These are phyloP conservation scores for Candida montana DNA, from an alignment of 805 yeast species.

Conservation along the genomic window DNA sequence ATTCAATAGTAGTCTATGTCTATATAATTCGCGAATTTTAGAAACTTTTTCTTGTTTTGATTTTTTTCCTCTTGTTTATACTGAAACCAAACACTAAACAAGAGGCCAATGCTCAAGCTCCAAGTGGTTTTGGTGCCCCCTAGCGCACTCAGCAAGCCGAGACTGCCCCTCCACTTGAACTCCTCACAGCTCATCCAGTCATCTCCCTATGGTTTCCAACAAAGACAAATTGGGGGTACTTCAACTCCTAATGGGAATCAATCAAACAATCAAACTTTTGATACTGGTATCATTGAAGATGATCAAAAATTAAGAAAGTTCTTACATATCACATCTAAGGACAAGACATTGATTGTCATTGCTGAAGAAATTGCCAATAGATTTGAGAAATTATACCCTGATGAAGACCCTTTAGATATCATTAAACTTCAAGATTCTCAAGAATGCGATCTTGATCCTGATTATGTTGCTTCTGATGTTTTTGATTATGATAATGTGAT, in stretches of 20 bases:
- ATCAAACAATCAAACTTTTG: neutral
- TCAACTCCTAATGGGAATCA: constrained; percentile 11
- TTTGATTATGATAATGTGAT: constrained; percentile 47
- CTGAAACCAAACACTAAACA: too few species aligned
- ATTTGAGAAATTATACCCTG: constrained; percentile 61
- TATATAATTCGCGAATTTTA: too few species aligned
- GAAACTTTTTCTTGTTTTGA: too few species aligned
- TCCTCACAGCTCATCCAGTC: constrained; percentile 2
- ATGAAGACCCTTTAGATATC: constrained; percentile 48
- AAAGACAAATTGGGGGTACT: constrained; percentile 5
- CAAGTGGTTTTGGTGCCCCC: constrained; percentile 40
- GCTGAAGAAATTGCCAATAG: constrained; percentile 50
- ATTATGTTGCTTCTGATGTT: constrained; percentile 58
- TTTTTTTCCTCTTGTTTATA: too few species aligned
- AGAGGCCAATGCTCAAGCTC: constrained; percentile 4
- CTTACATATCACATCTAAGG: constrained; percentile 54
- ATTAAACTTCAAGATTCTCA: constrained; percentile 61
- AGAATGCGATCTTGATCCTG: constrained; percentile 77
- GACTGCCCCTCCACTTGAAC: constrained; percentile 4
- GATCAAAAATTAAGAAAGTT: constrained; percentile 42
- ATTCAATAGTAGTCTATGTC: too few species aligned
- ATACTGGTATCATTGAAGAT: constrained; percentile 22
- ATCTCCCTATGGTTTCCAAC: constrained; percentile 9
- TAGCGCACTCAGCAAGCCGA: constrained; percentile 24
- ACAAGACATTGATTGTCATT: constrained; percentile 41